These are phyloP conservation scores for Xylaria nigripes DNA, from an alignment of 495 filamentous ascomycete species.

Conservation along the genomic window DNA sequence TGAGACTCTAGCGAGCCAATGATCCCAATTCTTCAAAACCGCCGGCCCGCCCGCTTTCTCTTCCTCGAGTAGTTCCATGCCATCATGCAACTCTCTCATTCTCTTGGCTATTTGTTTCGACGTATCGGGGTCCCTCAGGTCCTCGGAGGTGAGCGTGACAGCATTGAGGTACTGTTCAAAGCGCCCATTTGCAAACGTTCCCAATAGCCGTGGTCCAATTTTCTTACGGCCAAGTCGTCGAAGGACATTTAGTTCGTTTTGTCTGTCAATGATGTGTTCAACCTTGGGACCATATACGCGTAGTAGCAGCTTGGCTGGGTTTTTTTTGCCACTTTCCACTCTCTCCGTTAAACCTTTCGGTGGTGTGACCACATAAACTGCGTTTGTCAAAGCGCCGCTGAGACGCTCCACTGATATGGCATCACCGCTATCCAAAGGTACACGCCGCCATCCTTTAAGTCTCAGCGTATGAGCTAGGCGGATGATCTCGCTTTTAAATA, in stretches of 20 bases:
- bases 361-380: conserved; percentile 87
- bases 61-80: conserved; percentile 71
- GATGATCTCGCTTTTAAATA: conserved; percentile 86
- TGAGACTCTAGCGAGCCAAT: conserved; percentile 77
- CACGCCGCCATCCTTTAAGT: conserved; percentile 80
- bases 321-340: conserved; percentile 28
- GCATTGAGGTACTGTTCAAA: conserved; percentile 93
- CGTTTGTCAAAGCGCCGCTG: conserved; percentile 91
- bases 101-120: conserved; percentile 95
- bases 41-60: conserved; percentile 72
- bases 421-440: conserved; percentile 58
- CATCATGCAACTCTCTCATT: conserved; percentile 92
- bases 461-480: conserved; percentile 80
- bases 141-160: conserved; percentile 61
- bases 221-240: conserved; percentile 79
- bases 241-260: conserved; percentile 81
- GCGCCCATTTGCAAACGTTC: conserved; percentile 90
- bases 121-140: conserved; percentile 73
- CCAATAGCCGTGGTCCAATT: conserved; percentile 87
- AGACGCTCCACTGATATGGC: conserved; percentile 71
- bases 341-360: conserved; percentile 48
- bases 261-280: conserved; percentile 89
- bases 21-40: conserved; percentile 91
- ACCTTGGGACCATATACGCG: conserved; percentile 94
- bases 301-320: conserved; percentile 65